A percentile compares a stretch with the other conserved stretches of the same genome.
phyloP scores from a whole-genome alignment of 192 early-diverging fungal species.

The Jimgerdemannia lactiflua region DNA sequence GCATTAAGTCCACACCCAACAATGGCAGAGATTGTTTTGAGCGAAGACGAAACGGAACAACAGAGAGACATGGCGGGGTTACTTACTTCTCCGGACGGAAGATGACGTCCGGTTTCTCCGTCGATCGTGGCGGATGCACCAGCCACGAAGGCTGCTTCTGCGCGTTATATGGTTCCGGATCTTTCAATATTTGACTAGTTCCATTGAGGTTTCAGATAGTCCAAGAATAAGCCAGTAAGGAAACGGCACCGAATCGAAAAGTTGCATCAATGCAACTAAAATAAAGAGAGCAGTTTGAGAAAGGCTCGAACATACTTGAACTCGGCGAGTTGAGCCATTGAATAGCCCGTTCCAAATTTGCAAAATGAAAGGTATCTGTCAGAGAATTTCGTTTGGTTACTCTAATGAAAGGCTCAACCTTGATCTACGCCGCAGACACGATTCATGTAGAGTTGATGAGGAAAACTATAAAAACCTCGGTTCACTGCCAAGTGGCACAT shows the following conservation, averaged over 20 bases:
- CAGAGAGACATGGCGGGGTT: background rate
- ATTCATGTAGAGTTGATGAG: background rate
- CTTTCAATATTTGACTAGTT: constrained; percentile 33
- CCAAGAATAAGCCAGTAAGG: too few species aligned
- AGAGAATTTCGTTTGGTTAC: background rate
- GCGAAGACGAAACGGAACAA: background rate
- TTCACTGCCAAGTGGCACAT: background rate
- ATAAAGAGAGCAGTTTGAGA: too few species aligned
- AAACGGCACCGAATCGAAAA: too few species aligned
- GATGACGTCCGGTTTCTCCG: constrained; percentile 71
- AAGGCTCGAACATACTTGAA: constrained; percentile 45
- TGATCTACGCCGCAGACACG: background rate
- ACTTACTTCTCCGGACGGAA: constrained; percentile 54
- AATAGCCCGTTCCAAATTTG: constrained; percentile 2
- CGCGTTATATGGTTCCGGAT: constrained; percentile 26
- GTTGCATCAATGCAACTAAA: too few species aligned
- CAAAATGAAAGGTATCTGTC: constrained; percentile 7
- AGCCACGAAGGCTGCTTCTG: constrained; percentile 46
- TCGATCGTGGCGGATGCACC: constrained; percentile 35
- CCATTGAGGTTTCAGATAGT: too few species aligned
- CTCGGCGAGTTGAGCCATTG: constrained; percentile 52
- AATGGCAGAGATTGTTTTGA: background rate
- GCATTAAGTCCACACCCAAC: too few species aligned
- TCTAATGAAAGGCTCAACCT: too few species aligned
- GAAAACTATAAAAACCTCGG: background rate